Evolutionary conservation across 768 basidiomycete genomes (phyloP), one percentile per base, ranked within the genome.

Genomic region (Termitomyces sp.): DNA sequence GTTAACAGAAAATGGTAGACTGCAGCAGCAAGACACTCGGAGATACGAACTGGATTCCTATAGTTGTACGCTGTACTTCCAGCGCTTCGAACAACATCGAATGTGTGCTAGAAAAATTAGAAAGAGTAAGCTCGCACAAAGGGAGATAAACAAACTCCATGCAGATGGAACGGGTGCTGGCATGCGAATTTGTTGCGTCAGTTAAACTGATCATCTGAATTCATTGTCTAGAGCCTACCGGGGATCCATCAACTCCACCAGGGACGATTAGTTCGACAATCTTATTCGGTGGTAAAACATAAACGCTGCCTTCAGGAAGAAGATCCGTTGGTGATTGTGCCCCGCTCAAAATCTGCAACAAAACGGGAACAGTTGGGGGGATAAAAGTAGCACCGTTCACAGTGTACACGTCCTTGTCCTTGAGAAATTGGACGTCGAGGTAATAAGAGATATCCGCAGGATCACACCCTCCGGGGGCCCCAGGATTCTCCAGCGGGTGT

Each of bases 211-310:
- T 34, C 37, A 15, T 39, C 6, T 6, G 8, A 34, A 33, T 9
- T 22, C 12, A 20, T 12, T 18, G 18, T 20, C 27, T 13, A 15
- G 9, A 13, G 61, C 67, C 27, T 49, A 70, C 67, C 50, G 68
- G 77, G 66, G 58, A 73, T 27, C 70, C 73, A n/a, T 49, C 22
- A 5, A 65, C 47, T 36, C 69, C 70, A 53, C 74, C 74, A 8
- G 75, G 70, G 42, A 81, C 68, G 11, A 71, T 72, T 7, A 83
- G 39, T 58, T 84, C 81, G 52, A 84, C 71, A 27, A 75, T 71
- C 52, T 77, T 70, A 64, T 82, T 78, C 2, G 63, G 55, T 0
- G 79, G 79, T 8, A 84, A 63, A 12, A 67, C 61, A 58, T 75
- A 81, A 4, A 82, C 71, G 20, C 72, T 71, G 12, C 78, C 78